Evolutionary conservation across 139 green algal species (phyloP), one percentile per base, ranked within the genome.

Genomic region (Ettlia oleoabundans): DNA sequence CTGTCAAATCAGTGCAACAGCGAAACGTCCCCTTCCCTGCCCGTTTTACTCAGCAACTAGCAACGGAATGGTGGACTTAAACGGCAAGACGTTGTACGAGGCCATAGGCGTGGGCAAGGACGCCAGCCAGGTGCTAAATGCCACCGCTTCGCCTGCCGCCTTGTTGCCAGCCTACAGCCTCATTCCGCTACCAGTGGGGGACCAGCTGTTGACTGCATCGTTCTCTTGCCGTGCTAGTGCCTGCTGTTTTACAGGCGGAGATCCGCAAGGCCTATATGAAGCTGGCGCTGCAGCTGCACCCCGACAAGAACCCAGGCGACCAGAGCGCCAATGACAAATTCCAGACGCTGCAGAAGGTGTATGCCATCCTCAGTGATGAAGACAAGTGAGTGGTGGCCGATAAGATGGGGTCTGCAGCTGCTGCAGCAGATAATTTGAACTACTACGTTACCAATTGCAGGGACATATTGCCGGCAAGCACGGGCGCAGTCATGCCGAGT

Each of bases 291-390:
- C 86, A 89, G 51, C 85, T 98, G 65, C 96, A 99, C 53, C 96
- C 96, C 3, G 96, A 99, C 84, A 98, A 98, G 81, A 98, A 98
- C 80, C 89, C 89, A 13, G 86, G 81, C 28, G 87, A 97, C 38
- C 89, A 92, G 0, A 88, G 89, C 0, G 83, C 84, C 0, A 95
- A 93, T 41, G 72, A 68, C 19, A 65, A 78, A 4, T 99, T 99
- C 81, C 96, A 98, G 82, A 89, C 88, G 0, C 85, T 99, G 82
- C 95, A 99, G 72, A 89, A 91, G 21, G 86, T 98, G 38, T 99
- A 97, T 80, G 85, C 76, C 2, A 89, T 99, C 7, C 83, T 99
- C 10, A 87, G 90, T 28, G 91, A 98, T 80, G 73, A 90, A 22
- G 91, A 97, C 32, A 98, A 93, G 93, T 95, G 62, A 88, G 89